Base-by-base conservation (phyloP, 2,329 filamentous ascomycete species). In the Colletotrichum tofieldiae region DNA sequence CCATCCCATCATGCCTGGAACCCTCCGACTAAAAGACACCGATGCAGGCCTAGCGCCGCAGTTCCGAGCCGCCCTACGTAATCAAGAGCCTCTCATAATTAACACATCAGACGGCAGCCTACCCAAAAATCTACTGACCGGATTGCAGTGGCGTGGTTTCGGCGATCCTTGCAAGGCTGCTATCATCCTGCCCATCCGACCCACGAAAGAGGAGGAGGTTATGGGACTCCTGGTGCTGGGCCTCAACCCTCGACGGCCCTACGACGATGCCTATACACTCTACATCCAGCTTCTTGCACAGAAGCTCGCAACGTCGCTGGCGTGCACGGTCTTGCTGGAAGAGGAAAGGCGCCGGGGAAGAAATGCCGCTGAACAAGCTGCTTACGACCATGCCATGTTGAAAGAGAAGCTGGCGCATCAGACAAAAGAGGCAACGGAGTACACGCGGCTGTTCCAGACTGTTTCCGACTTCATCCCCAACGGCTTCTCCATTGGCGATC, bases 391-490 rank as follows among this genome's bases (percentile, higher is more conserved):
- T 49, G 91, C 91, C 35, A 88, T 91, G 78, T 85, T 94, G 11
- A 90, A 90, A 20, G 87, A 92, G 75, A 89, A 93, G 76, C 83
- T 94, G 35, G 90, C 89, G 20, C 86, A 88, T 39, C 84, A 86
- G 76, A 87, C 84, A 14, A 83, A 84, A 68, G 85, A 88, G 74
- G 82, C 85, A 3, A 84, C 83, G n/a, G 83, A 86, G 70, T 86
- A 88, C 55, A 89, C 92, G 67, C 89, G 89, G 41, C 89, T 91
- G 66, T 94, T 94, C 75, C 90, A 91, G 9, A 86, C 90, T 6
- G 92, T 94, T 81, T 91, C 92, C 2, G 92, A 94, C 76, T 91
- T 94, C 63, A 91, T 93, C 2, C 93, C 93, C 0, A 90, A 93
- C 1, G 93, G 93, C 23, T 91, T 94, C 82, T 93, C 92, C 77